Evolutionary conservation across 345 rosid species (phyloP).

Genomic region (Citrus hindsii): DNA sequence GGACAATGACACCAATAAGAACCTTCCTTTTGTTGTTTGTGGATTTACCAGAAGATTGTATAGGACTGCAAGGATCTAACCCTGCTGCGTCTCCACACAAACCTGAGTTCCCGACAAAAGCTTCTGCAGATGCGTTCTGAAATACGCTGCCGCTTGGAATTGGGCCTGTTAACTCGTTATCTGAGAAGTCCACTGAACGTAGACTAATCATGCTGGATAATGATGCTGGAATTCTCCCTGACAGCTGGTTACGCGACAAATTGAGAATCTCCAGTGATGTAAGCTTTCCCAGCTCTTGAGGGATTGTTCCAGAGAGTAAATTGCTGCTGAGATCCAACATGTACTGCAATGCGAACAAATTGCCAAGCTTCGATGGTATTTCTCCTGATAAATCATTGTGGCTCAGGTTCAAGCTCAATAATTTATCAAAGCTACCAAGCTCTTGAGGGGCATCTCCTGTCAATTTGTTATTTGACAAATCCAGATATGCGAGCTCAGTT

Average conservation of each 20-base stretch:
- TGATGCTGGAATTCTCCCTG: constrained; percentile 45
- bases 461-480: constrained; percentile 44
- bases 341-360: constrained; percentile 35
- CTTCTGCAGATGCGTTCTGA: constrained; percentile 31
- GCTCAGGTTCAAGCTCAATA: constrained; percentile 50
- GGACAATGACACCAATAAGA: constrained; percentile 37
- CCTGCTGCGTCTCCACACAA: constrained; percentile 55
- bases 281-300: constrained; percentile 41
- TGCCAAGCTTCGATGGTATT: constrained; percentile 44
- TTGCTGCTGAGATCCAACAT: constrained; percentile 65
- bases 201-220: constrained; percentile 51
- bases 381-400: constrained; percentile 50
- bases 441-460: constrained; percentile 35
- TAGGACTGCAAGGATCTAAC: constrained; percentile 31
- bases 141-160: constrained; percentile 44
- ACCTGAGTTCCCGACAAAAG: constrained; percentile 49
- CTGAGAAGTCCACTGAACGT: constrained; percentile 46
- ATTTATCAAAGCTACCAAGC: constrained; percentile 34
- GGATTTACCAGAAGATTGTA: constrained; percentile 16
- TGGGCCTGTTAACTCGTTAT: constrained; percentile 47
- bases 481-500: constrained; percentile 31
- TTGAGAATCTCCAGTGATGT: constrained; percentile 40
- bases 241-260: constrained; percentile 51
- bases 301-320: constrained; percentile 52
- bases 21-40: constrained; percentile 17